phyloP scores from a whole-genome alignment of 73 alveolate genomes.

The Paramecium octaurelia region DNA sequence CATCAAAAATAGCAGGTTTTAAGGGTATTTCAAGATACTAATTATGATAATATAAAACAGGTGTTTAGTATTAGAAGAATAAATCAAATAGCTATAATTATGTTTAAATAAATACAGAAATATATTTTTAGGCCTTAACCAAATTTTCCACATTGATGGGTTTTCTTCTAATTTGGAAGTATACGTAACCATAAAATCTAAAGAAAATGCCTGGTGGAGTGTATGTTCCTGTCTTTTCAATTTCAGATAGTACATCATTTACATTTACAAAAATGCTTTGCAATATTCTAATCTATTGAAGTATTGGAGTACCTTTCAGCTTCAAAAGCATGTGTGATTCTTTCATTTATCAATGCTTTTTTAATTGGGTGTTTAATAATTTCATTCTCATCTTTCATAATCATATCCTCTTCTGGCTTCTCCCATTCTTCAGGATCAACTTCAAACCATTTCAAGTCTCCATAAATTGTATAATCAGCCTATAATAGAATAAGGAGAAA shows the following conservation, averaged over 20 bases:
- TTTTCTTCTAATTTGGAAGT: conserved; percentile 35
- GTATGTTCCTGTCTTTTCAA: conserved; percentile 20
- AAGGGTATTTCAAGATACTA: conserved; percentile 11
- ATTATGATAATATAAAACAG: conserved; percentile 20
- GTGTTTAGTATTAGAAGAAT: conserved; percentile 2
- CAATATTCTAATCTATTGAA: not conserved
- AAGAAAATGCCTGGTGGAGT: conserved; percentile 51
- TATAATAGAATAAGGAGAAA: not conserved
- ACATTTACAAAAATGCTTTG: conserved; percentile 33
- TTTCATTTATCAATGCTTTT: conserved; percentile 10
- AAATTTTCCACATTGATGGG: conserved; percentile 4
- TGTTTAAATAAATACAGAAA: not conserved
- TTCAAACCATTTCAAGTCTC: conserved; percentile 8
- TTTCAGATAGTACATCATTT: not conserved
- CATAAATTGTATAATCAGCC: conserved; percentile 46
- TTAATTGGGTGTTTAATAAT: not conserved
- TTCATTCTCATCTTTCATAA: conserved; percentile 6
- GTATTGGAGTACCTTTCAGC: not conserved
- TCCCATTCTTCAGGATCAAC: not conserved
- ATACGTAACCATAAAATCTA: conserved; percentile 38
- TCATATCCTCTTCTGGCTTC: not conserved
- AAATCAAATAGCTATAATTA: conserved; percentile 13
- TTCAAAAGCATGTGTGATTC: conserved; percentile 47
- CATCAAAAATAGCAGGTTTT: conserved; percentile 34
- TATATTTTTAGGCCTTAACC: conserved; percentile 4